phyloP scores from a whole-genome alignment of 768 basidiomycete genomes.

The Boletus reticulatus region DNA sequence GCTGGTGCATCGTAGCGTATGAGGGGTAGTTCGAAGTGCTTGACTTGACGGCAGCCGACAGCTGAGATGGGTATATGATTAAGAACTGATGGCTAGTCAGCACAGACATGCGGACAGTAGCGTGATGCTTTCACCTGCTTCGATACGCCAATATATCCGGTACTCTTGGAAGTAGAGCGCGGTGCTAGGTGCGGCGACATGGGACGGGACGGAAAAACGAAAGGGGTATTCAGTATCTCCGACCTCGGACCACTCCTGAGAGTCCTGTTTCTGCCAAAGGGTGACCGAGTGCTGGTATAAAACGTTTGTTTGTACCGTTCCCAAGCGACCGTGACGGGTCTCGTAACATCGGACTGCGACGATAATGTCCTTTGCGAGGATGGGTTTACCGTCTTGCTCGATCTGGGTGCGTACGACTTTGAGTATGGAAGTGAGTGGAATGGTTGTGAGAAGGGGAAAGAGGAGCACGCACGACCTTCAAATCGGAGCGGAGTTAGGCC shows the following conservation, averaged over 20 bases:
- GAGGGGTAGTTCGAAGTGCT: conserved; percentile 71
- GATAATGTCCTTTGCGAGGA: conserved; percentile 64
- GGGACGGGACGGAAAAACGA: conserved; percentile 62
- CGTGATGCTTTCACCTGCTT: conserved; percentile 59
- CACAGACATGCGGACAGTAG: conserved; percentile 6
- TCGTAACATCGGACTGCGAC: conserved; percentile 86
- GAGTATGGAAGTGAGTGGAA: conserved; percentile 3
- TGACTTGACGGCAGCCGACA: conserved; percentile 66
- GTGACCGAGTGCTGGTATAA: conserved; percentile 65
- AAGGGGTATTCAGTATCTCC: conserved; percentile 70
- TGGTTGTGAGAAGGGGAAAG: not conserved
- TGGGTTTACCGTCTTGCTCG: conserved; percentile 66
- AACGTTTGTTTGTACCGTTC: conserved; percentile 55
- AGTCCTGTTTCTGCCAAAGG: conserved; percentile 66
- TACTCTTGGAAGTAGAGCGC: conserved; percentile 70
- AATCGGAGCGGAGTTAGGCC: conserved; percentile 78
- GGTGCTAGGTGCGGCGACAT: conserved; percentile 63
- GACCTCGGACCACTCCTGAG: conserved; percentile 57
- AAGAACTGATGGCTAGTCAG: conserved; percentile 48
- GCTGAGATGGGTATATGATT: conserved; percentile 62
- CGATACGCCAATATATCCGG: conserved; percentile 78
- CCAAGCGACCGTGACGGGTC: conserved; percentile 61
- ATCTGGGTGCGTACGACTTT: conserved; percentile 68
- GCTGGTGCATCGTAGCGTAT: conserved; percentile 64
- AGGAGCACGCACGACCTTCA: conserved; percentile 59